Evolutionary conservation across 164 flowering plant genomes (phyloP).

Genomic region (Malania oleifera): DNA sequence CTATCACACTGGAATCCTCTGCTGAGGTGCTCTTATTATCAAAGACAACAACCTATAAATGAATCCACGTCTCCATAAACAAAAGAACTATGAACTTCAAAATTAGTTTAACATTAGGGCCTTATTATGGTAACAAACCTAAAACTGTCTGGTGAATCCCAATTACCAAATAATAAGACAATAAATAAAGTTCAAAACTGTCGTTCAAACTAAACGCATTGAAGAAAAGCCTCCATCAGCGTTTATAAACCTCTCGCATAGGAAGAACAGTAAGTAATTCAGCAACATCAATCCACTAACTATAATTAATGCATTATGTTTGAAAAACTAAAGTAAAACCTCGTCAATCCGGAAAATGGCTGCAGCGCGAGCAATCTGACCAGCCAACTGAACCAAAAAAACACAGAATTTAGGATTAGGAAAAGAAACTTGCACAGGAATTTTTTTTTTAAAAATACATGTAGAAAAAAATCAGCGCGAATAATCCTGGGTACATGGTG

Average conservation of each 20-base stretch:
- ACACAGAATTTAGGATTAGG: background rate
- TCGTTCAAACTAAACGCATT: too few relatives aligned
- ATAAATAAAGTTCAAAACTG: background rate
- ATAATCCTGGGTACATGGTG: too few relatives aligned
- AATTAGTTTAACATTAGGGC: too few relatives aligned
- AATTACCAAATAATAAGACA: background rate
- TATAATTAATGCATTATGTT: background rate
- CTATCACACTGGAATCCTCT: slow-evolving; percentile 25
- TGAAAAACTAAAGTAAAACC: slow-evolving; percentile 30
- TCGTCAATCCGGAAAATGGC: slow-evolving; percentile 88
- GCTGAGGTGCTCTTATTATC: slow-evolving; percentile 46
- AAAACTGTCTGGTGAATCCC: background rate
- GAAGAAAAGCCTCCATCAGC: too few relatives aligned
- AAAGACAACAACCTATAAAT: slow-evolving; percentile 68
- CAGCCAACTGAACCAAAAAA: slow-evolving; percentile 63
- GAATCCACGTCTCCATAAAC: background rate
- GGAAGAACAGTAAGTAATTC: too few relatives aligned
- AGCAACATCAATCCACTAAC: too few relatives aligned
- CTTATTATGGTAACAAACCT: background rate
- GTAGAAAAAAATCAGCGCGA: background rate
- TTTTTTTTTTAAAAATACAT: background rate
- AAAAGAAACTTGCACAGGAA: background rate
- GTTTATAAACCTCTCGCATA: too few relatives aligned
- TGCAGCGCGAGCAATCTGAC: slow-evolving; percentile 97
- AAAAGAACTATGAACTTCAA: too few relatives aligned